These are phyloP conservation scores for Grifola frondosa DNA, from an alignment of 1,284 basidiomycete genomes.

Conservation along the genomic window DNA sequence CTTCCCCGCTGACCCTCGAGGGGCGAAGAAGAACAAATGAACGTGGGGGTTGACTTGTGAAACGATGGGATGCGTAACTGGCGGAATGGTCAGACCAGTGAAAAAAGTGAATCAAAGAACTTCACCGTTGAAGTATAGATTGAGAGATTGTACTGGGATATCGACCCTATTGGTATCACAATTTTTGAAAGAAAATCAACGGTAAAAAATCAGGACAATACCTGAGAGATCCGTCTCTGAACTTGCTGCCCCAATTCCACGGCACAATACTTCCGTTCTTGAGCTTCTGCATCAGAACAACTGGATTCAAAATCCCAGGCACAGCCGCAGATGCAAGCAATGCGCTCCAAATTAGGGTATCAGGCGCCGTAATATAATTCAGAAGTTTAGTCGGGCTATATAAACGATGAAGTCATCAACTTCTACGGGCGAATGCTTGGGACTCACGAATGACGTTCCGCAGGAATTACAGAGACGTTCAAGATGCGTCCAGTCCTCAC, in stretches of 20 bases:
- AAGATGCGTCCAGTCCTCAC: slow-evolving; percentile 89
- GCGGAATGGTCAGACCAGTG: slow-evolving; percentile 17
- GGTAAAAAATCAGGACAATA: slow-evolving; percentile 26
- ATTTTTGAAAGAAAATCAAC: slow-evolving; percentile 1
- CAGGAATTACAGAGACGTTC: slow-evolving; percentile 94
- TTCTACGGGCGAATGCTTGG: too few relatives aligned
- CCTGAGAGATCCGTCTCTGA: slow-evolving; percentile 90
- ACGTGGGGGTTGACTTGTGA: slow-evolving; percentile 98
- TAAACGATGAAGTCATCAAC: slow-evolving; percentile 7
- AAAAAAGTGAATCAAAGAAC: slow-evolving; percentile 5
- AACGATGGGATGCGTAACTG: slow-evolving; percentile 94
- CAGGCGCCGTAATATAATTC: slow-evolving; percentile 94
- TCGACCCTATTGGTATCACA: slow-evolving; percentile 65
- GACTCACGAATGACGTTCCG: slow-evolving; percentile 87
- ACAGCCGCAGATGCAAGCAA: slow-evolving; percentile 83
- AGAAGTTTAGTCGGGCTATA: slow-evolving; percentile 88
- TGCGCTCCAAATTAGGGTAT: slow-evolving; percentile 79
- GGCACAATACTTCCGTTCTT: slow-evolving; percentile 82
- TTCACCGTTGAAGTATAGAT: slow-evolving; percentile 88
- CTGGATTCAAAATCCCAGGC: slow-evolving; percentile 83
- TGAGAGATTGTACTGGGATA: slow-evolving; percentile 90
- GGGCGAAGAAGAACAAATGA: slow-evolving; percentile 97
- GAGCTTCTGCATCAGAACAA: slow-evolving; percentile 92
- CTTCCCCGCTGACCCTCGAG: slow-evolving; percentile 89
- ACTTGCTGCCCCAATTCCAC: slow-evolving; percentile 93